Base-by-base conservation (phyloP, 2,329 filamentous ascomycete species). In the Emergomyces orientalis region DNA sequence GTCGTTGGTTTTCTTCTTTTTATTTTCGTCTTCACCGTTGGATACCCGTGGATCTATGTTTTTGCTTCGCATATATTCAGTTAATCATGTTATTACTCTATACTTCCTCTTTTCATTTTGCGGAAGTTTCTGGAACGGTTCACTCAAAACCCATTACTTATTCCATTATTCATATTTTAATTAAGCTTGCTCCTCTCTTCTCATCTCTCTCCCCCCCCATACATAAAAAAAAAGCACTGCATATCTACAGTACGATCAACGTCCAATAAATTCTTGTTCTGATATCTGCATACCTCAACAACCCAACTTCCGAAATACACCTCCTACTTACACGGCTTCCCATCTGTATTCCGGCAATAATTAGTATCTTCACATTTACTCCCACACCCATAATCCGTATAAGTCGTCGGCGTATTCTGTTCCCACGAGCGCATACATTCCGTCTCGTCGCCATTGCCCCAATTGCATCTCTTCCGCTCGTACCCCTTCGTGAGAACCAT, bases 341-440 rank as follows among this genome's bases (percentile, higher is more conserved):
- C 39, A 47, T 47, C 25, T 14, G 39, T 59, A 30, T 47, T 59
- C 41, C 41, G 39, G 27, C 56, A 47, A n/a, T n/a, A 30, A 59
- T 47, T 59, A 11, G 41, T 59, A 47, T 45, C 56, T 14, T 30
- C 39, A 59, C 56, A 59, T 17, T 47, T 47, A 47, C 56, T 59
- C 25, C 41, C 56, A 45, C 56, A 43, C 11, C 56, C 54, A 25
- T 57, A 57, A 57, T 57, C 54, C 3, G 54, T 57, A 57, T 57
- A 57, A 25, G 54, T 57, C 22, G 54, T 57, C 3, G 54, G 54
- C 11, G 54, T 57, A 27, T 57, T 57, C 54, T 39, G 32, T 27
- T 57, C 54, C 54, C 54, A 57, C 34, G 54, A 57, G 19, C 54
- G 32, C 54, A 57, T 57, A 14, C 54, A 57, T 19, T 57, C 54